phyloP scores from a whole-genome alignment of 371 early-diverging fungal genomes.

The Rhizopus delemar region DNA sequence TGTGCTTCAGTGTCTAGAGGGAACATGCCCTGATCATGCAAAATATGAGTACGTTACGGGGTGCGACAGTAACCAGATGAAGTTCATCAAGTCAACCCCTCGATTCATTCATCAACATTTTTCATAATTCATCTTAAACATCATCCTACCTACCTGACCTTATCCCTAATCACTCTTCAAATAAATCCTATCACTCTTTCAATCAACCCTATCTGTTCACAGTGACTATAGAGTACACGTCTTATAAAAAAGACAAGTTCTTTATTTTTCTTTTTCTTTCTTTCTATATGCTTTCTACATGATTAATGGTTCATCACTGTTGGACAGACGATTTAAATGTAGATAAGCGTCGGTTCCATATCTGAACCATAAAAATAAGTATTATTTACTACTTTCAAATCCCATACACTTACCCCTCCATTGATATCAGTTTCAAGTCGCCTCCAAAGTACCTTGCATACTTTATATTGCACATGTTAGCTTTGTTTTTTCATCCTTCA shows the following conservation, averaged over 20 bases:
- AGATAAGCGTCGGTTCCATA: constrained; percentile 96
- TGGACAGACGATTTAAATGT: constrained; percentile 87
- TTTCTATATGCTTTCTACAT: constrained; percentile 24
- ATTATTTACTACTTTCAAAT: background rate
- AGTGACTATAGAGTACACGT: too few relatives aligned
- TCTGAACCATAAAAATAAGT: constrained; percentile 31
- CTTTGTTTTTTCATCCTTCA: too few relatives aligned
- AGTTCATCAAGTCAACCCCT: background rate
- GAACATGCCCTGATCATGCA: constrained; percentile 22
- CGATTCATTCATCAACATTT: constrained; percentile 14
- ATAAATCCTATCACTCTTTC: too few relatives aligned
- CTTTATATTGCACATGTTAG: constrained; percentile 24
- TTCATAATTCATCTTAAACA: too few relatives aligned
- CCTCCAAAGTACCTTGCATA: constrained; percentile 97
- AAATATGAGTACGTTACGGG: constrained; percentile 30
- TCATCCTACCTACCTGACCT: too few relatives aligned
- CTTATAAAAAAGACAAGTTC: background rate
- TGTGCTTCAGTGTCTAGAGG: constrained; percentile 25
- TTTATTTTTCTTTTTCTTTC: constrained; percentile 1
- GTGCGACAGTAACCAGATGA: constrained; percentile 20
- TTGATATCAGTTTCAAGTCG: constrained; percentile 88
- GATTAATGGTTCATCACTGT: constrained; percentile 88
- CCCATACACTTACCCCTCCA: constrained; percentile 82
- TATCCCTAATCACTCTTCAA: too few relatives aligned
- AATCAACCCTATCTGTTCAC: too few relatives aligned